Evolutionary conservation across 192 early-diverging fungal species (phyloP), one percentile per base, ranked within the genome.

Genomic region (Backusella westeae): DNA sequence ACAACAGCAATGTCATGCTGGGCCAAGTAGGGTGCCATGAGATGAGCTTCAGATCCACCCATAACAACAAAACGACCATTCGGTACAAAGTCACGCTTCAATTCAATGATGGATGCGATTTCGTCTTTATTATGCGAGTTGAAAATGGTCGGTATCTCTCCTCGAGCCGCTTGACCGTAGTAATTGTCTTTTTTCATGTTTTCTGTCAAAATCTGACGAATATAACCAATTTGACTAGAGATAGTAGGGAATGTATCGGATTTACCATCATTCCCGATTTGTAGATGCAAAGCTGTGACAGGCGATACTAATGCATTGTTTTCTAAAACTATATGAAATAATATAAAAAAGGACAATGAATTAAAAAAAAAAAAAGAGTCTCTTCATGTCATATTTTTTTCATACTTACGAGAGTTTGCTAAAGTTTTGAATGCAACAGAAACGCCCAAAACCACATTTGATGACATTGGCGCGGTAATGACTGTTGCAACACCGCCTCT

Each of bases 391-490:
- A 32, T 32, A 32, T 3, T 32, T 29, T 29, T 32, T 32, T 32
- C 32, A 35, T 46, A 75, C 80, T 75, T 85, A 87, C 85, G 76
- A 82, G 84, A 75, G 21, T 86, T 67, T 14, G 87, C 86, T 49
- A 88, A 91, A 32, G 89, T 90, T 34, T 87, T 81, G 82, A 94
- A 95, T 9, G 89, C 90, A 78, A 86, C 86, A 76, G 86, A 87
- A 39, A 91, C 52, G 26, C 92, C 94, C 21, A 77, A 75, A 15
- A 93, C 75, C 10, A 91, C 77, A 8, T 86, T 86, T 14, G 71
- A 26, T 3, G 89, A 84, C 32, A 77, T 65, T 12, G 90, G 90
- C 6, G 87, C 81, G 38, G 90, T 88, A 46, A 94, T 83, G 29
- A 81, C 85, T 17, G 82, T 81, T 34, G 89, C 72, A 8, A 95